Evolutionary conservation across 805 yeast genomes (phyloP), one percentile per base, ranked within the genome.

Genomic region (Zygotorulaspora chibaensis): DNA sequence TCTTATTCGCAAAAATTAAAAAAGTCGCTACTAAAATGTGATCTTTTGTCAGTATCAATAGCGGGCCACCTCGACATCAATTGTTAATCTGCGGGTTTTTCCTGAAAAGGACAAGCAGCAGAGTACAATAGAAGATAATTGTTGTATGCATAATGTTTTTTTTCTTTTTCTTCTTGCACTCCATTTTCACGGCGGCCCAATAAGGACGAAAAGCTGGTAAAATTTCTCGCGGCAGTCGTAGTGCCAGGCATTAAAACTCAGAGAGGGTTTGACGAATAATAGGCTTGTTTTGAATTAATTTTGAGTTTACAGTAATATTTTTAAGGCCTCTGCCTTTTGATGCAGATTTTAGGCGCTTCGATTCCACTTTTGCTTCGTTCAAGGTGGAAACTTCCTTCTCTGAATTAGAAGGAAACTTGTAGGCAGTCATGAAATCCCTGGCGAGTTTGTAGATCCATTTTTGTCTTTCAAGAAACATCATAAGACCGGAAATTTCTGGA

Each of bases 391-490:
- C 23, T 9, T 16, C 17, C 33, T 15, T 34, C 15, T 40, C 16
- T 20, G n/a, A 6, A 11, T 26, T 28, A 10, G 30, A 26, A 5
- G 45, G 36, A 35, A 70, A 62, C 7, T 61, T 47, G 54, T 78
- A 79, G 11, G 66, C 47, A 2, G 56, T 46, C 13, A 67, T 58
- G 6, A 79, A 80, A 30, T 62, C 58, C 1, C 57, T 51, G 1
- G 84, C 82, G 10, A 86, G 62, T 26, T 74, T 67, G 53, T 81
- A 76, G 29, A 81, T 68, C 96, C 96, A 89, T 0, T 74, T 71
- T 43, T 76, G 74, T 4, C 66, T 55, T 36, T 76, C 72, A 10
- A 87, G 64, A 17, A 87, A 63, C 2, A 73, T 68, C 62, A 88
- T 72, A 54, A 89, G 84, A 10, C 76, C 77, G n/a, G 44, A 35